phyloP scores from a whole-genome alignment of 2,329 filamentous ascomycete genomes.

The Fusarium virguliforme region DNA sequence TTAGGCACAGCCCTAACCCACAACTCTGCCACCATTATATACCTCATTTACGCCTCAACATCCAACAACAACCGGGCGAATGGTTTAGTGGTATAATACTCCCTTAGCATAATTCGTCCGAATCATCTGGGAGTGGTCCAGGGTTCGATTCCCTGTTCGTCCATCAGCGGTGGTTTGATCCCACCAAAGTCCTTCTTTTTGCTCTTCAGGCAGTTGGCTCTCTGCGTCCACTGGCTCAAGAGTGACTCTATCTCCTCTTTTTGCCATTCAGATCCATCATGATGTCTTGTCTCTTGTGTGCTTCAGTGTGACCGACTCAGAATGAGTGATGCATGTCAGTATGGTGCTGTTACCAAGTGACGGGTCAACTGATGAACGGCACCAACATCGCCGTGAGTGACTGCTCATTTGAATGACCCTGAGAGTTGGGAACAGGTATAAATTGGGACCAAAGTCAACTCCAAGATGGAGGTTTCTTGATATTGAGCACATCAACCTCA shows the following conservation, averaged over 20 bases:
- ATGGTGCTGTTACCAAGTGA: background rate
- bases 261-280: background rate
- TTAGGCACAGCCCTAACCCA: slow-evolving; percentile 1
- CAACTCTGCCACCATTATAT: background rate
- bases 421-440: background rate
- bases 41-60: background rate
- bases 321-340: background rate
- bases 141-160: slow-evolving; percentile 50
- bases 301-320: background rate
- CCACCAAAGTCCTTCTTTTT: background rate
- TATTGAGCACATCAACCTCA: background rate
- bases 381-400: background rate
- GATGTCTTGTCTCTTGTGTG: background rate
- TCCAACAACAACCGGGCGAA: slow-evolving; percentile 8
- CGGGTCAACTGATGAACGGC: background rate
- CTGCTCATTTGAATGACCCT: background rate
- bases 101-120: slow-evolving; percentile 45
- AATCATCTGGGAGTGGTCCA: slow-evolving; percentile 46
- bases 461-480: background rate
- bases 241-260: background rate
- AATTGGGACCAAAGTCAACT: background rate
- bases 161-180: slow-evolving; percentile 27
- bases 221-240: background rate
- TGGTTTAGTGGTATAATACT: slow-evolving; percentile 19
- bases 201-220: background rate